Percentiles rank a stretch among this genome's conserved stretches.
phyloP scores from a whole-genome alignment of 306 rosid genomes.

The Fragaria iinumae region DNA sequence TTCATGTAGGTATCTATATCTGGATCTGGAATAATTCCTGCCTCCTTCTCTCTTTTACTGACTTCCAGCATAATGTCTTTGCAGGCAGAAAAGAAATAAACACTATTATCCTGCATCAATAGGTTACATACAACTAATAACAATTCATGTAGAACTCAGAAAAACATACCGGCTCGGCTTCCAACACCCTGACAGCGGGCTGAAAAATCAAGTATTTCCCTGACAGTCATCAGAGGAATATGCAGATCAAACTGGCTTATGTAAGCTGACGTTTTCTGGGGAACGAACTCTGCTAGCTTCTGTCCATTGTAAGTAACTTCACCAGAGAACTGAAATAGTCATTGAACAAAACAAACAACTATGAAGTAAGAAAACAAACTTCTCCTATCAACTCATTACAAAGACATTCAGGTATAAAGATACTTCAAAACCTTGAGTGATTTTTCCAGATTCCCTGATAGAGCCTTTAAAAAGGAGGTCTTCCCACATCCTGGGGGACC shows the following conservation, averaged over 20 bases:
- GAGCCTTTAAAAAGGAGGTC: conserved; percentile 41
- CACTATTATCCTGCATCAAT: background rate
- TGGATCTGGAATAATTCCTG: conserved; percentile 67
- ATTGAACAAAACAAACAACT: background rate
- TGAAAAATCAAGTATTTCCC: conserved; percentile 76
- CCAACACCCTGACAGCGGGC: conserved; percentile 77
- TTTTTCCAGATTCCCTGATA: conserved; percentile 36
- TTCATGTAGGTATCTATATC: conserved; percentile 83
- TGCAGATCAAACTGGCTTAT: conserved; percentile 70
- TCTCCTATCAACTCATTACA: background rate
- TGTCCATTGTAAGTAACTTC: conserved; percentile 58
- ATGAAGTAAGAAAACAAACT: background rate
- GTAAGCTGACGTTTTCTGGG: conserved; percentile 67
- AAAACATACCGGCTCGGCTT: conserved; percentile 50
- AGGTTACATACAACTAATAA: background rate
- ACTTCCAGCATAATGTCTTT: conserved; percentile 64
- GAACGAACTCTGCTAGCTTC: conserved; percentile 54
- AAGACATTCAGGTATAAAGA: background rate
- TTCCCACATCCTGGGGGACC: conserved; percentile 60
- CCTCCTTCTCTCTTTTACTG: conserved; percentile 60
- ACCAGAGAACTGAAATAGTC: conserved; percentile 41
- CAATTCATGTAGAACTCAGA: background rate
- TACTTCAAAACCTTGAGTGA: conserved; percentile 38
- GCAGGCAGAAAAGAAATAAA: conserved; percentile 8
- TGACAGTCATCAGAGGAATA: conserved; percentile 72